Evolutionary conservation across 2,329 filamentous ascomycete species (phyloP), one percentile per base, ranked within the genome.

Genomic region (Byssothecium circinans): DNA sequence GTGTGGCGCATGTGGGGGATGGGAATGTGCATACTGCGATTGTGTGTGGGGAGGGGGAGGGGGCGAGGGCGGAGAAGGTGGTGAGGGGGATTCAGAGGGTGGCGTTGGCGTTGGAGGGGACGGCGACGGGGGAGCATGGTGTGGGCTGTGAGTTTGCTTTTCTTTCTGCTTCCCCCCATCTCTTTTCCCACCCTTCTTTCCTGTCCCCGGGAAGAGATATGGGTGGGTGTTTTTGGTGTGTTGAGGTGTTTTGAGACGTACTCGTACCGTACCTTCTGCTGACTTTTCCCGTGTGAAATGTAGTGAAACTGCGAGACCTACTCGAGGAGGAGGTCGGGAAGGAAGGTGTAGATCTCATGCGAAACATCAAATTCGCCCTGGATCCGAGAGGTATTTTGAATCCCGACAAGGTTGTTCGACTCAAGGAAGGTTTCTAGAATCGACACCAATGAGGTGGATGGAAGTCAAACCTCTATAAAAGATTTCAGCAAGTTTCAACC

Each of bases 101-200:
- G 46, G 89, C 89, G 0, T 81, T 94, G 36, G 86, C 88, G 70
- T 79, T 91, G 75, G 89, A 94, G 68, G 89, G 89, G 1, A 94
- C 89, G 0, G 86, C 91, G 1, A 91, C 89, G 19, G 89, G 89
- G 27, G 89, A 94, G 72, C 89, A 94, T 71, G 89, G 89, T 8
- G 85, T 94, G 37, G 89, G 89, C 6, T 71, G 92, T 41, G 86
- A 91, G 54, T 19, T 27, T 27, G 7, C 11, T 27, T 27, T 27
- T 27, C 25, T 7, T 6, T 27, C 6, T 7, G 25, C 7, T 27
- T 27, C 11, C n/a, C n/a, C n/a, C n/a, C n/a, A n/a, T n/a, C n/a
- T n/a, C n/a, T n/a, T n/a, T n/a, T n/a, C n/a, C n/a, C n/a, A n/a
- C n/a, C n/a, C n/a, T n/a, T n/a, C n/a, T n/a, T n/a, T n/a, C n/a